Evolutionary conservation across 2,329 filamentous ascomycete genomes (phyloP), one percentile per base, ranked within the genome.

Genomic region (Aureobasidium leucospermi): DNA sequence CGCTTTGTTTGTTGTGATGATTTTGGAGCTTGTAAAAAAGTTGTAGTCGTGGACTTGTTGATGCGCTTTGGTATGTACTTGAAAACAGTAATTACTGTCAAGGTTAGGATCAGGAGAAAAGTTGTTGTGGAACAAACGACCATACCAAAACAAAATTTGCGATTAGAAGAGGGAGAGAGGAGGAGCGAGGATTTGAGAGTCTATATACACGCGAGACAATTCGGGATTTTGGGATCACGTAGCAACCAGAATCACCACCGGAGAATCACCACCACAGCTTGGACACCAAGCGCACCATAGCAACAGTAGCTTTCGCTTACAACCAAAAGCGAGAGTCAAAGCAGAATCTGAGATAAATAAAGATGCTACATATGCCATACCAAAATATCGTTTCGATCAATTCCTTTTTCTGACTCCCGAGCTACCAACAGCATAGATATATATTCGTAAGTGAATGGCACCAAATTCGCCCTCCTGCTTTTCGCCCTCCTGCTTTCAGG

Each of bases 1-100:
- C 28, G 51, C n/a, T 23, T 9, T 55, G 38, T 43, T 55, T 55
- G 39, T 55, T 55, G 38, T 56, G 52, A 13, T 53, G 36, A 6
- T n/a, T 53, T 41, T 38, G 23, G 51, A 55, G 13, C 38, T 42
- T 56, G 52, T 15, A n/a, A 16, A 16, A 6, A 49, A 38, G 41
- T 45, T 56, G 52, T 15, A 23, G 10, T 45, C 8, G 41, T 34
- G 39, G 16, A 19, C 16, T 43, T 32, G 31, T 28, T n/a, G 15
- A 34, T 43, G 15, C 28, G 16, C 5, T 29, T 36, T 36, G 41
- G 32, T 36, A 38, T 56, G 42, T 32, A 55, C 51, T 55, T 43
- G 28, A 6, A 32, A 42, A 43, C 9, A 55, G 38, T 55, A 43
- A 41, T 23, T 29, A 43, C 51, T 31, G 28, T 2, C 23, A 32